Evolutionary conservation across 2,329 filamentous ascomycete genomes (phyloP).

Genomic region (Apiospora koreana): DNA sequence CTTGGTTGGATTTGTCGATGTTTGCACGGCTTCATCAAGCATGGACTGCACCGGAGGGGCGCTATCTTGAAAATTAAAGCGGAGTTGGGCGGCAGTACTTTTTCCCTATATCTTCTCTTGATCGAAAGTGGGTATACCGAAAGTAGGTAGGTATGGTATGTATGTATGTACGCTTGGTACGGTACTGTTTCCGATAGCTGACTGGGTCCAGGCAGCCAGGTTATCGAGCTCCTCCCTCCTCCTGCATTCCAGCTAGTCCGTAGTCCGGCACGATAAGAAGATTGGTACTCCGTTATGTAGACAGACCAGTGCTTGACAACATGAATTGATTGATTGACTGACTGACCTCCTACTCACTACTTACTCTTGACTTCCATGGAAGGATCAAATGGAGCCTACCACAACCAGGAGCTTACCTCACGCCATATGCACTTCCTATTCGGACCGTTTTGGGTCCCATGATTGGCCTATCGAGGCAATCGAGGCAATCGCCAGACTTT

Average conservation of each 20-base stretch:
- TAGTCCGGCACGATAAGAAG: too few species aligned
- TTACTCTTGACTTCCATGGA: not conserved
- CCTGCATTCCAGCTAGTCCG: too few species aligned
- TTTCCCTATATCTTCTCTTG: too few species aligned
- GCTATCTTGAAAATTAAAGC: slow-evolving; percentile 9
- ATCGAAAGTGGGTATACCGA: too few species aligned
- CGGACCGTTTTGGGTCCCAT: not conserved
- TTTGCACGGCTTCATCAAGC: not conserved
- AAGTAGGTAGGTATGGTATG: too few species aligned
- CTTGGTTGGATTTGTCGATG: not conserved
- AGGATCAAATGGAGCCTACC: not conserved
- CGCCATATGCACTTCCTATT: not conserved
- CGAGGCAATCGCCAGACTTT: not conserved
- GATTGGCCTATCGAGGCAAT: not conserved
- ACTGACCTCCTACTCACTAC: too few species aligned
- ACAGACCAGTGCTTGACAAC: too few species aligned
- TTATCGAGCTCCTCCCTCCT: not conserved
- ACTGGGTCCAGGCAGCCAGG: not conserved
- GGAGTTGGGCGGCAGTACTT: slow-evolving; percentile 10
- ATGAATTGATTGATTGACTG: too few species aligned
- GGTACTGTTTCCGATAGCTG: not conserved
- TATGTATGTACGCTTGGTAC: too few species aligned
- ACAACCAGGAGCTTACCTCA: not conserved
- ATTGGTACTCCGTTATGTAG: too few species aligned
- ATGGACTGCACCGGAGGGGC: not conserved